A percentile compares a stretch with the other conserved stretches of the same genome.
phyloP scores from a whole-genome alignment of 2,329 filamentous ascomycete species.

The Verticillium dahliae region DNA sequence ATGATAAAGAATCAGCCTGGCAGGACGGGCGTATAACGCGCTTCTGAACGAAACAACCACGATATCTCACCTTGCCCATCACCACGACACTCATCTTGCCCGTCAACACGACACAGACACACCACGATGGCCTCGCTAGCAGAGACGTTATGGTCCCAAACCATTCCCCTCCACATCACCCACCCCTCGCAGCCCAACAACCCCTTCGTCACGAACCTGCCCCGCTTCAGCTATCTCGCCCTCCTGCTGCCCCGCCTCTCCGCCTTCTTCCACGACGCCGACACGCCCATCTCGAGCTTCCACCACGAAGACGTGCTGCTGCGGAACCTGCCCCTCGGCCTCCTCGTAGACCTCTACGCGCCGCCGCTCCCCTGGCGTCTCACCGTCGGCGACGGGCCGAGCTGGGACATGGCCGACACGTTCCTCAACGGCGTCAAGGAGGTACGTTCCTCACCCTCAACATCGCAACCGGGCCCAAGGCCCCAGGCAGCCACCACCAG shows the following conservation, averaged over 20 bases:
- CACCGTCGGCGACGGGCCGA: constrained; percentile 44
- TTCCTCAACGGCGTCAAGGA: constrained; percentile 61
- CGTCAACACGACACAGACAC: background rate
- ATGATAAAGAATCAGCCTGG: background rate
- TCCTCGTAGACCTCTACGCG: constrained; percentile 51
- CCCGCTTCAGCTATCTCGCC: constrained; percentile 54
- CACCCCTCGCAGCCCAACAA: constrained; percentile 38
- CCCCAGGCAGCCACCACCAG: background rate
- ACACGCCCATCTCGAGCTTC: constrained; percentile 1
- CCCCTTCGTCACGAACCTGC: constrained; percentile 47
- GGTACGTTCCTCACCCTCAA: constrained; percentile 25
- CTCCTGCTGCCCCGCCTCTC: constrained; percentile 49
- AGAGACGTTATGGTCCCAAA: constrained; percentile 46
- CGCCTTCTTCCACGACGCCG: constrained; percentile 34
- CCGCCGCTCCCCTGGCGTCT: constrained; percentile 49
- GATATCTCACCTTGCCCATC: background rate
- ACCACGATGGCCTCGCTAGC: constrained; percentile 11
- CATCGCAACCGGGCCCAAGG: background rate
- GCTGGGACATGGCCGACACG: constrained; percentile 56
- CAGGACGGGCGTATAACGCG: background rate
- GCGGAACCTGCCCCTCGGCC: constrained; percentile 45
- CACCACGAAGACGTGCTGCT: constrained; percentile 39
- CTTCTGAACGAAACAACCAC: background rate
- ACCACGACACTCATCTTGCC: background rate
- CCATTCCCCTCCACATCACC: constrained; percentile 48